Evolutionary conservation across 108 stramenopile species (phyloP), one percentile per base, ranked within the genome.

Genomic region (Cylindrotheca closterium): DNA sequence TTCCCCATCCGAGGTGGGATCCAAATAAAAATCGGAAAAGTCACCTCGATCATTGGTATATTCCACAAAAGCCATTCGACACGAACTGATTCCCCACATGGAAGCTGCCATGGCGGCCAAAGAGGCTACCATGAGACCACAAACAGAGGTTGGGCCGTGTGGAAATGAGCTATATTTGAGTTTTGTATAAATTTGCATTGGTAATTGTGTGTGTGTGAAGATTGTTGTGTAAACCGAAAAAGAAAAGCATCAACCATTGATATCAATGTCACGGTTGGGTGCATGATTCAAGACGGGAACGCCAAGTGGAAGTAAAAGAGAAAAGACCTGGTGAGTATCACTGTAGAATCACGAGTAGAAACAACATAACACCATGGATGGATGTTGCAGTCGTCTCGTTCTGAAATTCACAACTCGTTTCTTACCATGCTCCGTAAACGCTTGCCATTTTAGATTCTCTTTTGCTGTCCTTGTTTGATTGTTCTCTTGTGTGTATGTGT

Each of bases 111-210:
- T 29, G 26, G 74, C 74, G 18, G 55, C 49, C 2, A 68, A 28
- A 53, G 52, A 75, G n/a, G 47, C n/a, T 0, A 67, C 15, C n/a
- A 64, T 63, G 25, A 75, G 33, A 8, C 74, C 74, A 17, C 29
- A 19, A n/a, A 65, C n/a, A 2, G 53, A 60, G 62, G 68, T 69
- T 46, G 67, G 67, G 26, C 75, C 75, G 32, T 76, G 75, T 18
- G 75, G 75, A 59, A 52, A 76, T 4, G 75, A 69, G 42, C 75
- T 76, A 26, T 10, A 51, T n/a, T n/a, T n/a, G n/a, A n/a, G n/a
- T n/a, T n/a, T n/a, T n/a, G n/a, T n/a, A n/a, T n/a, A n/a, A 12
- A 46, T 15, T 46, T 12, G 45, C 45, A 46, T n/a, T n/a, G n/a
- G n/a, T n/a, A n/a, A n/a, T n/a, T n/a, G n/a, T n/a, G n/a, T n/a